Conservation (phyloP, 345 rosid genomes). For the Linum trigynum region DNA sequence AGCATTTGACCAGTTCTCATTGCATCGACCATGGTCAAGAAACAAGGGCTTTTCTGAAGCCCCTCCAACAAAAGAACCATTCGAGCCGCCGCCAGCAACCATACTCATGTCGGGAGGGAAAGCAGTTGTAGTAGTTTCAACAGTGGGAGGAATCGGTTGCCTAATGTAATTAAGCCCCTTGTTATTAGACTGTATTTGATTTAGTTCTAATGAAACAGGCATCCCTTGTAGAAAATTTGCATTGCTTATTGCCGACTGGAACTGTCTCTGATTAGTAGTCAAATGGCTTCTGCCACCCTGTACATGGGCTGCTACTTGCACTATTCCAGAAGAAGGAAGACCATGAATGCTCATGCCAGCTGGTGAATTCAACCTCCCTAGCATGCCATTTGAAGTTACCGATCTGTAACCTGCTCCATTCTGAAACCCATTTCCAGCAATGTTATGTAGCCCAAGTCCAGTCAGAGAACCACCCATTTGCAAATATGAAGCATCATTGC, state of each 20-base stretch:
- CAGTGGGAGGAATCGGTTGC: conserved; percentile 21
- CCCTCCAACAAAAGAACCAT: conserved; percentile 28
- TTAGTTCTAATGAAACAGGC: conserved; percentile 52
- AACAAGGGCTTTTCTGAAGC: conserved; percentile 35
- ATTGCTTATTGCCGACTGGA: conserved; percentile 37
- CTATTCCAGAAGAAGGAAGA: conserved; percentile 52
- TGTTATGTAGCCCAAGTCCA: conserved; percentile 40
- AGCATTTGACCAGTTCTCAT: conserved; percentile 45
- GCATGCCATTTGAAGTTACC: conserved; percentile 47
- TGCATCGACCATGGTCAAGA: conserved; percentile 34
- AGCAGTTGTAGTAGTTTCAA: conserved; percentile 14
- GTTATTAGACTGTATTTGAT: conserved; percentile 43
- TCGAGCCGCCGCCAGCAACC: conserved; percentile 25
- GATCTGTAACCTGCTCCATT: conserved; percentile 37
- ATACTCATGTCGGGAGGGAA: conserved; percentile 23
- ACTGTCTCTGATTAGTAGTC: conserved; percentile 27
- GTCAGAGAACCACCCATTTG: conserved; percentile 38
- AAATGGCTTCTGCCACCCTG: conserved; percentile 28
- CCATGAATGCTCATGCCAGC: conserved; percentile 49
- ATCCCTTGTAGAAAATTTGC: conserved; percentile 59
- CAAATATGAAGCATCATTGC: conserved; percentile 50
- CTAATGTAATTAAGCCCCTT: conserved; percentile 23
- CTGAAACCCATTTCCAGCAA: conserved; percentile 44
- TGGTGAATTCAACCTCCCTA: conserved; percentile 58
- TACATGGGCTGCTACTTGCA: conserved; percentile 21